These are phyloP conservation scores for Avena atlantica DNA, from an alignment of 176 grass and related monocot genomes.

Conservation along the genomic window DNA sequence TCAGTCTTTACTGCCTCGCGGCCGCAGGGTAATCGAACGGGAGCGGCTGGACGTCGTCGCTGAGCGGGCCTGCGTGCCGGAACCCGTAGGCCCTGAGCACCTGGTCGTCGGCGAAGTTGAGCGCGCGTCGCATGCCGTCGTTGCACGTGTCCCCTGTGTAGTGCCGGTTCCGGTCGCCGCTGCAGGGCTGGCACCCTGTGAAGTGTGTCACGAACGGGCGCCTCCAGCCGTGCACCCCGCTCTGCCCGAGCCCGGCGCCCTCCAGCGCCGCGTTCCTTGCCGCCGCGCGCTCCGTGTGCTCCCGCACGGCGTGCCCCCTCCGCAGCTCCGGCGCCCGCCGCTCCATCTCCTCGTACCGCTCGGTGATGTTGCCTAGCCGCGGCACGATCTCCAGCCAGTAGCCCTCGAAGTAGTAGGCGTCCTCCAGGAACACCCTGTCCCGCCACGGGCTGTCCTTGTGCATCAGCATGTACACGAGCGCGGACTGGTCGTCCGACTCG, in stretches of 20 bases:
- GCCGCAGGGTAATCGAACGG: constrained; percentile 66
- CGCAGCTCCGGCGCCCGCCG: constrained; percentile 43
- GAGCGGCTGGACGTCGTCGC: constrained; percentile 56
- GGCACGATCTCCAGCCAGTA: constrained; percentile 91
- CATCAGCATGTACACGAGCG: constrained; percentile 80
- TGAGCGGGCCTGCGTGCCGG: constrained; percentile 53
- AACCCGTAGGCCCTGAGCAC: constrained; percentile 77
- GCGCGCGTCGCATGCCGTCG: constrained; percentile 75
- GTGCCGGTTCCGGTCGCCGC: constrained; percentile 70
- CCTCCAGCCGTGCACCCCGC: constrained; percentile 54
- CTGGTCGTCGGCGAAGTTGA: constrained; percentile 95
- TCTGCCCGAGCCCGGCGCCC: constrained; percentile 42
- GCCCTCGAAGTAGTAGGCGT: constrained; percentile 75
- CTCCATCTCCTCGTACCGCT: constrained; percentile 65
- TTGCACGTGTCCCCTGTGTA: constrained; percentile 71
- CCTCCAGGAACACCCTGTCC: constrained; percentile 75
- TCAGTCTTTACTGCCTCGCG: not conserved
- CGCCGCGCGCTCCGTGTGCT: constrained; percentile 43
- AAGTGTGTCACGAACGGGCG: constrained; percentile 92
- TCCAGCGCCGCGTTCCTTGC: constrained; percentile 48
- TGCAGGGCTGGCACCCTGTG: constrained; percentile 96
- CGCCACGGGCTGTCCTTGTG: constrained; percentile 57
- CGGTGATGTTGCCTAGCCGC: constrained; percentile 59
- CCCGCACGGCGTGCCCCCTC: constrained; percentile 63
- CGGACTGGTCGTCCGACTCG: constrained; percentile 92